These are phyloP conservation scores for Trichoderma sp. DNA, from an alignment of 2,329 filamentous ascomycete genomes.

Conservation along the genomic window DNA sequence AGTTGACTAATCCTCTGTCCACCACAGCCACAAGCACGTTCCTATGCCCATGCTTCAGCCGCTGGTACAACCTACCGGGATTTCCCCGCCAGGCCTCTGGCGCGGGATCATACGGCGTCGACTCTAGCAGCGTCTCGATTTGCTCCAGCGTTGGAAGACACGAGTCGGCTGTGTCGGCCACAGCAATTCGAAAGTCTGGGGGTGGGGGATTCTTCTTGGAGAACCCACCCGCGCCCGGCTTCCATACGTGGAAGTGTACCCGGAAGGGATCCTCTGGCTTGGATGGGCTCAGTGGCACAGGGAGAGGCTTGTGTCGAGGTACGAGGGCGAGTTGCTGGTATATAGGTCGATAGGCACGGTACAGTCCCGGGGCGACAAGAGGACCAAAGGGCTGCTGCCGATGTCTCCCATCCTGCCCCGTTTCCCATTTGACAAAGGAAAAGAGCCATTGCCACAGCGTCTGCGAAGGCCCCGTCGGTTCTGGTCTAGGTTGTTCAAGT, in stretches of 20 bases:
- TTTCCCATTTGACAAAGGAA: conserved; percentile 40
- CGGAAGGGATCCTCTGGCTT: conserved; percentile 57
- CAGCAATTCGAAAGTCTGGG: conserved; percentile 81
- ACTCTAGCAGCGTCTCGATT: conserved; percentile 67
- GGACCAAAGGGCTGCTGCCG: conserved; percentile 47
- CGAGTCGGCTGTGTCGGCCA: conserved; percentile 72
- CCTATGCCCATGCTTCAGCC: conserved; percentile 78
- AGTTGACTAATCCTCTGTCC: conserved; percentile 86
- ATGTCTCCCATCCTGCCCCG: conserved; percentile 17
- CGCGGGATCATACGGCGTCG: conserved; percentile 67
- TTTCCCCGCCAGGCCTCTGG: conserved; percentile 30
- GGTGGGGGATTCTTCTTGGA: conserved; percentile 73
- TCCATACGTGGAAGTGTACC: conserved; percentile 80
- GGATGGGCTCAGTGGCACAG: conserved; percentile 26
- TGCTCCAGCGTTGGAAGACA: conserved; percentile 70
- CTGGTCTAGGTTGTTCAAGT: conserved; percentile 21
- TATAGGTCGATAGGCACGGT: conserved; percentile 65
- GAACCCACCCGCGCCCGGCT: conserved; percentile 58
- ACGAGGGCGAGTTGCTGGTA: conserved; percentile 75
- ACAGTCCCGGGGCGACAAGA: conserved; percentile 59
- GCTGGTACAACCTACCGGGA: conserved; percentile 62
- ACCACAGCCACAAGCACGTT: conserved; percentile 85
- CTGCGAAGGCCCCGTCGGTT: conserved; percentile 23
- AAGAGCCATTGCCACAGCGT: conserved; percentile 53
- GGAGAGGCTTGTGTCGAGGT: conserved; percentile 60